Percentiles rank a stretch among this genome's conserved stretches.
Conservation (phyloP, 2,329 filamentous ascomycete species). For the Hymenoscyphus repandus region DNA sequence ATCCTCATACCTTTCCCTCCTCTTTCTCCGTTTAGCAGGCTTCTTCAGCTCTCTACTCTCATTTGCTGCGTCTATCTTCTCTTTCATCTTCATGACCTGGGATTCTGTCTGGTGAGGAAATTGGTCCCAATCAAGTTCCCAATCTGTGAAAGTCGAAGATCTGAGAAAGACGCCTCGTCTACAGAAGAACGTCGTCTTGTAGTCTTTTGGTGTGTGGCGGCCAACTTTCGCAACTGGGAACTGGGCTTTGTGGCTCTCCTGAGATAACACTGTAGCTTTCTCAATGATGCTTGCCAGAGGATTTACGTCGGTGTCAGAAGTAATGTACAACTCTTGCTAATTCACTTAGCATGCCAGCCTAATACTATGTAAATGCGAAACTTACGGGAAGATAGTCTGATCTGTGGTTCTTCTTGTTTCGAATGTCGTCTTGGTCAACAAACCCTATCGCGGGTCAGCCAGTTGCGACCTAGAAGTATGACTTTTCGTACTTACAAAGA, state of each 20-base stretch:
- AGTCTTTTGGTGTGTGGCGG: slow-evolving; percentile 60
- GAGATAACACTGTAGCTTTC: slow-evolving; percentile 75
- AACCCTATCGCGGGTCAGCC: slow-evolving; percentile 54
- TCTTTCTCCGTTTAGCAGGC: slow-evolving; percentile 18
- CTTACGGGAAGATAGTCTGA: slow-evolving; percentile 66
- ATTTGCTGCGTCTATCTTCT: slow-evolving; percentile 60
- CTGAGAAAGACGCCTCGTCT: slow-evolving; percentile 83
- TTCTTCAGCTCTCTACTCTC: slow-evolving; percentile 53
- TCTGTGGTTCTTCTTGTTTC: slow-evolving; percentile 76
- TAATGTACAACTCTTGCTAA: slow-evolving; percentile 88
- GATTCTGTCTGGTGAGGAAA: slow-evolving; percentile 49
- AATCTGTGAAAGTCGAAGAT: slow-evolving; percentile 81
- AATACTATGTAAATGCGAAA: neutral
- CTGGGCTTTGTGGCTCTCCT: slow-evolving; percentile 56
- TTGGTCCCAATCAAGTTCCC: slow-evolving; percentile 85
- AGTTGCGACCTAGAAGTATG: neutral
- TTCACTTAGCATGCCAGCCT: slow-evolving; percentile 12
- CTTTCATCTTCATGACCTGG: slow-evolving; percentile 20
- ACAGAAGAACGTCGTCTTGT: slow-evolving; percentile 85
- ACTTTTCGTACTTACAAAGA: slow-evolving; percentile 48
- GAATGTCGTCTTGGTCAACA: slow-evolving; percentile 82
- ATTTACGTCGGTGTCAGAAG: slow-evolving; percentile 80
- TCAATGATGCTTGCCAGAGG: slow-evolving; percentile 86
- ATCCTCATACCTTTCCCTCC: slow-evolving; percentile 9
- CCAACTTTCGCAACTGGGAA: slow-evolving; percentile 75